Evolutionary conservation across 805 yeast species (phyloP), one percentile per base, ranked within the genome.

Genomic region (Metschnikowia drakensbergensis): DNA sequence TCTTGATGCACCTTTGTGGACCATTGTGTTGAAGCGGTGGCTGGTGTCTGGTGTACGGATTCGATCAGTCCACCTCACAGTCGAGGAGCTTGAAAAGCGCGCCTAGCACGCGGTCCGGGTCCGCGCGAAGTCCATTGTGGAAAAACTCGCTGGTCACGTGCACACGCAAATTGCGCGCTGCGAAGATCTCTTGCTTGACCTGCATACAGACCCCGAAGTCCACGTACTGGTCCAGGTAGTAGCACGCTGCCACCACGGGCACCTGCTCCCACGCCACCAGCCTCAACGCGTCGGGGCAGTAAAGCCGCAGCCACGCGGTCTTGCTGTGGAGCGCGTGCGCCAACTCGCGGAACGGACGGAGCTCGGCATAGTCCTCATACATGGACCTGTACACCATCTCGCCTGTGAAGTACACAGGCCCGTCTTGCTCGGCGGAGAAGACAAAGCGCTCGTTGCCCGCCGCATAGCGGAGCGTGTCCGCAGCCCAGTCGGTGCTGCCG

Each of bases 331-430:
- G 58, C 3, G 62, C 67, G 40, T 63, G 25, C 1, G 82, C 79
- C 50, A 80, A 64, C 2, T 58, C 55, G 46, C 70, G 68, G 37
- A 81, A 63, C 11, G 62, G 62, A 4, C 57, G 48, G 36, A 80
- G 64, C 52, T 75, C 80, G 0, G 61, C 59, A 52, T 68, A 79
- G 53, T 79, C 82, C 32, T 75, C 77, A 50, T 58, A 72, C 77
- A 78, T 77, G 10, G 75, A 72, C 51, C 72, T 71, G 61, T 61
- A 79, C 39, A 79, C 79, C 81, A 79, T 77, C 52, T 80, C 83
- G 9, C 83, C 81, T 3, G 81, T 77, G 59, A 78, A 78, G 49
- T 59, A 77, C 3, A 74, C 63, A 2, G 71, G 55, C 27, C 17
- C 39, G 11, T 13, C 13, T 5, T 44, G 33, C 25, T 8, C 51